These are phyloP conservation scores for Kandelia obovata DNA, from an alignment of 345 rosid genomes.

Conservation along the genomic window DNA sequence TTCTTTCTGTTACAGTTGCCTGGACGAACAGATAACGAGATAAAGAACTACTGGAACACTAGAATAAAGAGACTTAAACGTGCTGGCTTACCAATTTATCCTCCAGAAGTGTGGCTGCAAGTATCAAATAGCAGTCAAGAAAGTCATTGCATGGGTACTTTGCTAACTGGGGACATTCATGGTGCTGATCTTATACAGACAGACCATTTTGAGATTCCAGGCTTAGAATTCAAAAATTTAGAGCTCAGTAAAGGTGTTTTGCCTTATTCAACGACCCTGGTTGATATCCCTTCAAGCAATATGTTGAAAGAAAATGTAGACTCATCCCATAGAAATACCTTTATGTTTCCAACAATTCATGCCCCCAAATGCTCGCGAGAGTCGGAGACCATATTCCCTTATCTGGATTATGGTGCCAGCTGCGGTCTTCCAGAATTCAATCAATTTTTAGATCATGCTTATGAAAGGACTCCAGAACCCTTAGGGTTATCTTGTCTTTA, in stretches of 20 bases:
- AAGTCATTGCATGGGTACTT: conserved; percentile 1
- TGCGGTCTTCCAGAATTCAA: background rate
- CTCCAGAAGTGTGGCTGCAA: conserved; percentile 8
- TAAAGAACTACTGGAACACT: conserved; percentile 26
- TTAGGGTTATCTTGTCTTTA: conserved; percentile 11
- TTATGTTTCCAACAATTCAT: background rate
- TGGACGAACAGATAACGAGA: conserved; percentile 26
- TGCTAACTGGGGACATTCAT: background rate
- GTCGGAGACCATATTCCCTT: background rate
- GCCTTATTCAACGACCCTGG: background rate
- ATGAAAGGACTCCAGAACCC: background rate
- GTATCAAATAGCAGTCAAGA: background rate
- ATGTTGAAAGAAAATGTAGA: background rate
- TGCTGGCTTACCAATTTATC: conserved; percentile 17
- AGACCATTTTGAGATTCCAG: conserved; percentile 7
- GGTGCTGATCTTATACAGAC: background rate
- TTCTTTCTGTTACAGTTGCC: conserved; percentile 11
- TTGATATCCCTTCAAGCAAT: background rate
- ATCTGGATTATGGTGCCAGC: background rate
- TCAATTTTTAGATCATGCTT: background rate
- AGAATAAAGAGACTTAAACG: conserved; percentile 18
- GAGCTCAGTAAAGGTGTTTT: conserved; percentile 7
- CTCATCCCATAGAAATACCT: background rate
- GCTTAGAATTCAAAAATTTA: background rate
- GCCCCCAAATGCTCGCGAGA: background rate